Percentiles rank a stretch among this genome's conserved stretches.
These are phyloP conservation scores for Evernia prunastri DNA, from an alignment of 495 filamentous ascomycete genomes.

Conservation along the genomic window DNA sequence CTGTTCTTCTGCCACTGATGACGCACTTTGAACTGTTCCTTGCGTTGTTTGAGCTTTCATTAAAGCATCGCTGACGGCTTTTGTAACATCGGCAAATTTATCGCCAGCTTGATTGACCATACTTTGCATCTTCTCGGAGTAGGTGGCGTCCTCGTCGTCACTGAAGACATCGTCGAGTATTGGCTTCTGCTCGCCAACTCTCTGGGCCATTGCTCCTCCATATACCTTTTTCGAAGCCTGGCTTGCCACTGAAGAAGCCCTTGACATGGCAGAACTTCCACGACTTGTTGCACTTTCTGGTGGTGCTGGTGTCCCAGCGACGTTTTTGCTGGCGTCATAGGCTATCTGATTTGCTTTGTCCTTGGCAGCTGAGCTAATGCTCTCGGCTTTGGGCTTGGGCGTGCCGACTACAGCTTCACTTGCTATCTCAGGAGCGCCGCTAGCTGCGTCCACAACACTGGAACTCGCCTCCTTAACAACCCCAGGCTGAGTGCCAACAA, in stretches of 20 bases:
- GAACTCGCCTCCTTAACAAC: conserved; percentile 29
- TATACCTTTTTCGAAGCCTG: conserved; percentile 42
- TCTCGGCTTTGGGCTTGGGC: conserved; percentile 30
- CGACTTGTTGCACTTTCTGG: conserved; percentile 20
- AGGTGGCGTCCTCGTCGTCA: conserved; percentile 38
- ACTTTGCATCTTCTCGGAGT: conserved; percentile 46
- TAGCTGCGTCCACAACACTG: conserved; percentile 23
- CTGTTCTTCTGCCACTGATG: conserved; percentile 47
- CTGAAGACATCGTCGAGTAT: conserved; percentile 49
- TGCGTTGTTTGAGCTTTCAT: conserved; percentile 37
- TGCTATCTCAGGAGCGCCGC: conserved; percentile 9
- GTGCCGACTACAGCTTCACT: conserved; percentile 31
- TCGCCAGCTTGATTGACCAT: conserved; percentile 47
- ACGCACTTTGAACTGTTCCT: conserved; percentile 39
- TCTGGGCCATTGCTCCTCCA: conserved; percentile 51
- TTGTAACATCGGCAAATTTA: conserved; percentile 45
- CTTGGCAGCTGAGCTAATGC: conserved; percentile 31
- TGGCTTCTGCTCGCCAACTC: conserved; percentile 42
- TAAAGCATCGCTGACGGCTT: conserved; percentile 49
- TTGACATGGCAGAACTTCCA: conserved; percentile 26
- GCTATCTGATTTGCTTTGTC: conserved; percentile 20
- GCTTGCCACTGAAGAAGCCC: conserved; percentile 29
- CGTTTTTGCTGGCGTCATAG: conserved; percentile 28
- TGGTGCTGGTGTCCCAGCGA: conserved; percentile 27
- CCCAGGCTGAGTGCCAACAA: conserved; percentile 28